phyloP scores from a whole-genome alignment of 352 stramenopile genomes.

The Globisporangium emineosum region DNA sequence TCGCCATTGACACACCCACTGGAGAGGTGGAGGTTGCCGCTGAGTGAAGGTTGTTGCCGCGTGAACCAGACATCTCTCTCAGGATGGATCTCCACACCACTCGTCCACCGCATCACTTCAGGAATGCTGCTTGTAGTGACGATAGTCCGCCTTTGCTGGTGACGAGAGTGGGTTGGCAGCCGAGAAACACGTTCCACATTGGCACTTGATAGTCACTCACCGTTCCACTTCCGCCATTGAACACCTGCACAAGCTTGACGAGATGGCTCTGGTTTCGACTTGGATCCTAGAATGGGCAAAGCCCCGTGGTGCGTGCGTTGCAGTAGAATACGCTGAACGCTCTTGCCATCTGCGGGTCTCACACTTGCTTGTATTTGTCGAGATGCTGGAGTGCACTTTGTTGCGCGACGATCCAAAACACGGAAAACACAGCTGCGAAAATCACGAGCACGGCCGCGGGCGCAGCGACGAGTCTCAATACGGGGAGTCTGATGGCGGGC shows the following conservation, averaged over 20 bases:
- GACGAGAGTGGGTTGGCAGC: slow-evolving; percentile 6
- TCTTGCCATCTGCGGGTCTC: neutral
- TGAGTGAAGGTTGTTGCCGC: neutral
- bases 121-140: neutral
- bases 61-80: neutral
- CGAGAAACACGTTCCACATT: neutral
- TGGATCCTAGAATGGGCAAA: neutral
- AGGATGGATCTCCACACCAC: slow-evolving; percentile 1
- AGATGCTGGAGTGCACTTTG: neutral
- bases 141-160: slow-evolving; percentile 2
- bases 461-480: neutral
- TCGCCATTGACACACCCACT: slow-evolving; percentile 2
- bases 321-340: slow-evolving; percentile 13
- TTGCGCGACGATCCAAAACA: neutral
- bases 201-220: neutral
- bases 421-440: neutral
- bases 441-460: neutral
- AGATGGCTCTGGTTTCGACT: slow-evolving; percentile 2
- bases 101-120: slow-evolving; percentile 6
- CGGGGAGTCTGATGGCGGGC: too few relatives aligned
- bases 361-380: neutral
- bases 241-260: neutral
- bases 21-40: neutral
- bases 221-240: neutral
- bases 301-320: neutral